Conservation (phyloP, 768 basidiomycete genomes). For the Termitomyces sp. region DNA sequence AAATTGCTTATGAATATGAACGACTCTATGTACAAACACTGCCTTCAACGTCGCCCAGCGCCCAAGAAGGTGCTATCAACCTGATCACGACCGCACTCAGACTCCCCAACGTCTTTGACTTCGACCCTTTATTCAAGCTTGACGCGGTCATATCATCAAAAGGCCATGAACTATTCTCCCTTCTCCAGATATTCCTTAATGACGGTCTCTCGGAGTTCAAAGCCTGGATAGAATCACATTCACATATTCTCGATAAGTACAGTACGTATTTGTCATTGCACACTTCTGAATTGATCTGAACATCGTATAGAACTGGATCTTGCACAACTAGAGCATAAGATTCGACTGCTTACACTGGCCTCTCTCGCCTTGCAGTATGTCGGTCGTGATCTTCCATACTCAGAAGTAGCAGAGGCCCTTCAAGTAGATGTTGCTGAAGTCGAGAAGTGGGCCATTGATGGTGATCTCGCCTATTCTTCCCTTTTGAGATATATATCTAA, state of each 20-base stretch:
- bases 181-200: constrained; percentile 72
- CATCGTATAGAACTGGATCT: constrained; percentile 45
- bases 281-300: constrained; percentile 2
- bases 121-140: constrained; percentile 74
- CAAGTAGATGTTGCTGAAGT: constrained; percentile 63
- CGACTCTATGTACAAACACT: constrained; percentile 58
- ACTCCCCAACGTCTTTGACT: constrained; percentile 67
- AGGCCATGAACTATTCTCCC: constrained; percentile 64
- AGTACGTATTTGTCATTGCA: constrained; percentile 35
- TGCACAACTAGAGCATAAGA: constrained; percentile 66
- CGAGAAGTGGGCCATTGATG: constrained; percentile 86
- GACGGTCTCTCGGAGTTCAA: constrained; percentile 57
- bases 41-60: constrained; percentile 44
- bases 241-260: constrained; percentile 45
- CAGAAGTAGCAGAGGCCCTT: constrained; percentile 59
- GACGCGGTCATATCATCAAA: constrained; percentile 62
- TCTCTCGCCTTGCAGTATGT: constrained; percentile 74
- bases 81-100: constrained; percentile 61
- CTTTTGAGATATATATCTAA: constrained; percentile 2
- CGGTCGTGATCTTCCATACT: constrained; percentile 68
- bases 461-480: constrained; percentile 29
- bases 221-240: constrained; percentile 51
- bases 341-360: constrained; percentile 70
- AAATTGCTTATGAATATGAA: constrained; percentile 57
- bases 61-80: constrained; percentile 50